Evolutionary conservation across 2,329 filamentous ascomycete species (phyloP).

Genomic region (Arthroderma sp.): DNA sequence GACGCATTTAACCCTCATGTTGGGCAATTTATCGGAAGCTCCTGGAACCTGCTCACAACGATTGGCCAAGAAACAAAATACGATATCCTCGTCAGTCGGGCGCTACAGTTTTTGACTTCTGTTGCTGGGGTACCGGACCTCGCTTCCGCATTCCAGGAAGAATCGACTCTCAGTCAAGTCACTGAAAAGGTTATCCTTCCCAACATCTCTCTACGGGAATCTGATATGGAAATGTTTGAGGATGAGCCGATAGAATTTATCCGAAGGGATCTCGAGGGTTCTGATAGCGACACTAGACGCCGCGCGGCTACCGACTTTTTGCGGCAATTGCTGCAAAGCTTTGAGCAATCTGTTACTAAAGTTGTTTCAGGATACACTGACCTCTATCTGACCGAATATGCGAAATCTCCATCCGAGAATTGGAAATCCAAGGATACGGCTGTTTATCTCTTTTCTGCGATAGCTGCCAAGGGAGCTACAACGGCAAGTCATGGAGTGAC

Average conservation of each 20-base stretch:
- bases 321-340: slow-evolving; percentile 74
- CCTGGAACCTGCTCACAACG: slow-evolving; percentile 80
- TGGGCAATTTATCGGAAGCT: slow-evolving; percentile 72
- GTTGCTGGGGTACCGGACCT: slow-evolving; percentile 68
- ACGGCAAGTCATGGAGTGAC: slow-evolving; percentile 84
- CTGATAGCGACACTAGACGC: slow-evolving; percentile 84
- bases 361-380: slow-evolving; percentile 81
- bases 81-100: slow-evolving; percentile 86
- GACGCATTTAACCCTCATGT: slow-evolving; percentile 78
- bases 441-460: slow-evolving; percentile 89
- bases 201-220: slow-evolving; percentile 81
- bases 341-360: slow-evolving; percentile 68
- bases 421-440: slow-evolving; percentile 98
- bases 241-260: slow-evolving; percentile 99
- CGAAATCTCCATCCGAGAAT: slow-evolving; percentile 53
- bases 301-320: slow-evolving; percentile 92
- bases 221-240: slow-evolving; percentile 90
- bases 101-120: slow-evolving; percentile 84
- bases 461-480: slow-evolving; percentile 80
- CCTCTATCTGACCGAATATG: slow-evolving; percentile 65
- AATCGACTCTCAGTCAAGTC: slow-evolving; percentile 66
- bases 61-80: slow-evolving; percentile 83
- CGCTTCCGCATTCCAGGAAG: slow-evolving; percentile 71
- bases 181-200: slow-evolving; percentile 93
- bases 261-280: slow-evolving; percentile 83